These are phyloP conservation scores for Alectoria sarmentosa DNA, from an alignment of 495 filamentous ascomycete species.

Conservation along the genomic window DNA sequence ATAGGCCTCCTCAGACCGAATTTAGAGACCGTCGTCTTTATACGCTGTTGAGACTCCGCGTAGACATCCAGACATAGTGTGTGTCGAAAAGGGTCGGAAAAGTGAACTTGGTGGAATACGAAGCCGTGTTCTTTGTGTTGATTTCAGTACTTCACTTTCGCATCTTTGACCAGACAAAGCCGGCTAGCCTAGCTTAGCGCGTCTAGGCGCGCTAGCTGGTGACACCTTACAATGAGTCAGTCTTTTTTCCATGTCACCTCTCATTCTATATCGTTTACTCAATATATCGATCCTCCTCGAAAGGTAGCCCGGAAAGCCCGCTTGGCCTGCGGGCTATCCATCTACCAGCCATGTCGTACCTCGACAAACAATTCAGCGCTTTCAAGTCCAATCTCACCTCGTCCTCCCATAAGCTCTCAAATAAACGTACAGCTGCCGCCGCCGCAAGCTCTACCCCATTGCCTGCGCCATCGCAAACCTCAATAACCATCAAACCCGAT, in stretches of 20 bases:
- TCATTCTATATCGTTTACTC: not conserved
- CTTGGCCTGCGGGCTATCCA: not conserved
- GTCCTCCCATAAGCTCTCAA: slow-evolving; percentile 42
- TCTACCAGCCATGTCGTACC: slow-evolving; percentile 39
- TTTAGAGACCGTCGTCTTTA: not conserved
- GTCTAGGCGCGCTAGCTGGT: not conserved
- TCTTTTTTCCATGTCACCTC: not conserved
- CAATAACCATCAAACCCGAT: slow-evolving; percentile 40
- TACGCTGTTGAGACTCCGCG: not conserved
- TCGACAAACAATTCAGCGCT: slow-evolving; percentile 42
- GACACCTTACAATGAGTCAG: not conserved
- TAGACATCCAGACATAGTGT: not conserved
- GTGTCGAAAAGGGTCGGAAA: not conserved
- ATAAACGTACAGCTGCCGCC: slow-evolving; percentile 37
- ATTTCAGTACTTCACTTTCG: not conserved
- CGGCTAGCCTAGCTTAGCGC: slow-evolving; percentile 1
- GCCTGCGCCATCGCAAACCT: slow-evolving; percentile 35
- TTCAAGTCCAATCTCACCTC: slow-evolving; percentile 43
- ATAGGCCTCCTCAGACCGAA: not conserved
- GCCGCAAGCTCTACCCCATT: slow-evolving; percentile 32
- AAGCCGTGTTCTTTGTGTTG: slow-evolving; percentile 1
- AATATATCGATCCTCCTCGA: not conserved
- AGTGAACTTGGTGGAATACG: not conserved
- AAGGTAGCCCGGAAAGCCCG: not conserved
- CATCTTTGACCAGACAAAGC: slow-evolving; percentile 2